These are phyloP conservation scores for Austroboletus rostrupii DNA, from an alignment of 1,284 basidiomycete genomes.

Conservation along the genomic window DNA sequence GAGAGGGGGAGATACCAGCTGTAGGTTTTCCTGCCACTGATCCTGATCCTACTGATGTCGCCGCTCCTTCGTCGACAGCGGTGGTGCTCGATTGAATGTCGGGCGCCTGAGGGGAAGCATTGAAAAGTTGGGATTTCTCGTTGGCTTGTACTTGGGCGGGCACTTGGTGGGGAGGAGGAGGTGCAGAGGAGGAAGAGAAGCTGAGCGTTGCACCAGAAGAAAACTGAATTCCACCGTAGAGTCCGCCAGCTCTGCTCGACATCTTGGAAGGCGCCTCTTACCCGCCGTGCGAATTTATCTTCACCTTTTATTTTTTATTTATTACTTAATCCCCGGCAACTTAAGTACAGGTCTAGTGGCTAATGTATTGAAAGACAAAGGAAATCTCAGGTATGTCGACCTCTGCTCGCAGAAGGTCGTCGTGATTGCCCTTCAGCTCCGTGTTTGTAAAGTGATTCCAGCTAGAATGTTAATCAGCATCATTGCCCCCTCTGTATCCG, in stretches of 20 bases:
- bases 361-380: conserved; percentile 90
- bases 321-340: not conserved
- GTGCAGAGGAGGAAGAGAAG: conserved; percentile 27
- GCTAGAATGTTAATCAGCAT: conserved; percentile 45
- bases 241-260: conserved; percentile 72
- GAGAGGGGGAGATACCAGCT: conserved; percentile 69
- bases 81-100: conserved; percentile 16
- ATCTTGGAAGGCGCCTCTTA: conserved; percentile 37
- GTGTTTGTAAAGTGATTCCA: conserved; percentile 97
- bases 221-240: conserved; percentile 80
- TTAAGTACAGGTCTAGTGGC: conserved; percentile 48
- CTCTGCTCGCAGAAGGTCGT: conserved; percentile 92
- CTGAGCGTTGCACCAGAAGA: conserved; percentile 53
- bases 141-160: conserved; percentile 8
- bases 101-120: conserved; percentile 8
- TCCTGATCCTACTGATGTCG: conserved; percentile 24
- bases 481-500: not conserved
- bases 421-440: conserved; percentile 89
- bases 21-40: conserved; percentile 58
- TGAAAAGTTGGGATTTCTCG: conserved; percentile 16
- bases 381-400: conserved; percentile 82
- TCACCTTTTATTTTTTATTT: not conserved
- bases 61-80: conserved; percentile 21
- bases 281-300: conserved; percentile 16
- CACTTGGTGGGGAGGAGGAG: conserved; percentile 10